These are phyloP conservation scores for Simplicillium aogashimaense DNA, from an alignment of 2,329 filamentous ascomycete species.

Conservation along the genomic window DNA sequence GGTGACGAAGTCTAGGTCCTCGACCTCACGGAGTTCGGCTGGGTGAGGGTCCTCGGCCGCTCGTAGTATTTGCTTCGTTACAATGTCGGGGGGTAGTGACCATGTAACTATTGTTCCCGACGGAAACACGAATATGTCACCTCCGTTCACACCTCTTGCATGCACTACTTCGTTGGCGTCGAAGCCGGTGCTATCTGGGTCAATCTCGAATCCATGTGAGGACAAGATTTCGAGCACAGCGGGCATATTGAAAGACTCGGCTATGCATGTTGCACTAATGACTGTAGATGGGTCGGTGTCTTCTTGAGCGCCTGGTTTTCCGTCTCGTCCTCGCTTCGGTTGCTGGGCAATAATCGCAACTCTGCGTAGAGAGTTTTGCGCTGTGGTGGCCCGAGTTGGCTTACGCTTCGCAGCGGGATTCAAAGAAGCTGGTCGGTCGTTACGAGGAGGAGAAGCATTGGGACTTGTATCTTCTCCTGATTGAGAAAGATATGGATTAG, in stretches of 20 bases:
- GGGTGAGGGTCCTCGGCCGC: conserved; percentile 70
- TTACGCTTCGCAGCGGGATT: conserved; percentile 31
- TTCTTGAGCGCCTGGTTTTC: conserved; percentile 9
- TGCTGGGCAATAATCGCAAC: conserved; percentile 80
- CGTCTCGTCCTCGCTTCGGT: conserved; percentile 27
- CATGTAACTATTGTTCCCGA: conserved; percentile 90
- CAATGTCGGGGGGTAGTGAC: conserved; percentile 70
- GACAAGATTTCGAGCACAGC: conserved; percentile 46
- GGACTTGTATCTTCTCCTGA: conserved; percentile 19
- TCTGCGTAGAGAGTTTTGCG: conserved; percentile 69
- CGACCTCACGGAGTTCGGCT: conserved; percentile 62
- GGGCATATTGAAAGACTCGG: conserved; percentile 56
- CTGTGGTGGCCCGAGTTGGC: conserved; percentile 29
- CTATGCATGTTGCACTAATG: conserved; percentile 51
- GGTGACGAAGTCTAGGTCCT: conserved; percentile 79
- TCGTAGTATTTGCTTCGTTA: conserved; percentile 62
- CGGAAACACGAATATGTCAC: conserved; percentile 92
- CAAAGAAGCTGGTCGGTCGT: conserved; percentile 6
- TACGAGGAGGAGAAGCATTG: not conserved
- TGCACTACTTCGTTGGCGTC: conserved; percentile 54
- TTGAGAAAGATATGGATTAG: conserved; percentile 44
- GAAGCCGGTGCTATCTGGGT: conserved; percentile 52
- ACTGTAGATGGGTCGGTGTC: conserved; percentile 28
- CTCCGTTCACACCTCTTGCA: conserved; percentile 50
- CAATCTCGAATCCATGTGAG: conserved; percentile 49